Base-by-base conservation (phyloP, 2,329 filamentous ascomycete genomes). In the Aplosporella prunicola region DNA sequence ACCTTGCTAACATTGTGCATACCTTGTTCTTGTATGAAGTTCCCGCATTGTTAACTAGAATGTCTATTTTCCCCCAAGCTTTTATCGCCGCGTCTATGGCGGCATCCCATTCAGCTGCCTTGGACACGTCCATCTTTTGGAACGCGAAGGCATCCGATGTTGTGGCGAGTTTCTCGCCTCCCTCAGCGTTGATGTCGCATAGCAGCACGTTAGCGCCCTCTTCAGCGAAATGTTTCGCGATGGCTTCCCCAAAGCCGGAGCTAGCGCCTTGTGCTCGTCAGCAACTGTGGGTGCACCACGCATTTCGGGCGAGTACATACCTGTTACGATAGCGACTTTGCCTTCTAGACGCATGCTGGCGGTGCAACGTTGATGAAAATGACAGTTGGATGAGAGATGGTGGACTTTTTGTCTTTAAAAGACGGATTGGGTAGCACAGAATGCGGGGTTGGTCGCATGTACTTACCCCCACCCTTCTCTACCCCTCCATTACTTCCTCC, bases 221-320 rank as follows among this genome's bases (percentile, higher is more conserved):
- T 17, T 66, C 52, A 5, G 67, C 63, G 53, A 78, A 80, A 39
- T 72, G 72, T 40, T 67, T 60, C 1, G 70, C 71, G 35, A 80
- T 80, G 20, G 69, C 75, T 40, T 69, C 72, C 39, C 77, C 77
- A 45, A 82, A 82, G 2, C 78, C 78, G 9, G 71, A 74, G 2
- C 72, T 76, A 5, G 65, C 76, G 32, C 77, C 74, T 42, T 60
- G n/a, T n/a, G n/a, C n/a, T n/a, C 14, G n/a, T n/a, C 29, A 8
- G 13, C 14, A 28, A n/a, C 26, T 22, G 33, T 48, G 31, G 48
- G 24, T 27, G 32, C 15, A 32, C 5, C 27, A 15, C 26, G 29
- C 34, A n/a, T 20, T 32, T 50, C 43, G 38, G 48, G 38, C 9
- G 32, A 43, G 45, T 9, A 44, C 47, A 45, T 48, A 58, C 66